A percentile compares a stretch with the other conserved stretches of the same genome.
Conservation (phyloP, 2,329 filamentous ascomycete species). For the Exophiala sp. region DNA sequence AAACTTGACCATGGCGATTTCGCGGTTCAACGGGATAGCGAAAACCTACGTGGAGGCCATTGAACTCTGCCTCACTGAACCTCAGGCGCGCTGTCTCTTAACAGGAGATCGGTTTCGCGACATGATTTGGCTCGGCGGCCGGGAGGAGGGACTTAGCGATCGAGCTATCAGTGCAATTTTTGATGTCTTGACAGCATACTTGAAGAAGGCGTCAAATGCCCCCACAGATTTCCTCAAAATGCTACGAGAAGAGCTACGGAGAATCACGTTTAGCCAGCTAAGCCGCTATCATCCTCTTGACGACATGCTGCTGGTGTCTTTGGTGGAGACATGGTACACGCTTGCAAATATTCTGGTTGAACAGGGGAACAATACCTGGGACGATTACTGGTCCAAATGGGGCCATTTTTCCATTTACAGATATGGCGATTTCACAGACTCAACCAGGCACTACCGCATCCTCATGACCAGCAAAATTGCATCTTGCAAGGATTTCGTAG, state of each 20-base stretch:
- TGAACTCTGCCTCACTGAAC: conserved; percentile 14
- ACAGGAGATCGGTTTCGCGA: conserved; percentile 2
- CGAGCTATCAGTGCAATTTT: conserved; percentile 7
- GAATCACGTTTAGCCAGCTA: conserved; percentile 9
- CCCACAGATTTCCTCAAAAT: not conserved
- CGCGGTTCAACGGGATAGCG: conserved; percentile 9
- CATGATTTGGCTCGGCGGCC: conserved; percentile 5
- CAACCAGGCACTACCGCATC: conserved; percentile 15
- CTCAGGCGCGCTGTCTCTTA: conserved; percentile 13
- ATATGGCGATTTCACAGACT: conserved; percentile 6
- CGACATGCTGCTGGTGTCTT: conserved; percentile 8
- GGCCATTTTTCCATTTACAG: conserved; percentile 9
- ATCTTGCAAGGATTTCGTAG: conserved; percentile 4
- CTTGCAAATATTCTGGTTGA: conserved; percentile 14
- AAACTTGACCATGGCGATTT: conserved; percentile 9
- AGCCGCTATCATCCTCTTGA: conserved; percentile 1
- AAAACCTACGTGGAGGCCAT: conserved; percentile 8
- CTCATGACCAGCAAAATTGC: conserved; percentile 20
- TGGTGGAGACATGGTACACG: conserved; percentile 20
- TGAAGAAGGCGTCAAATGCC: conserved; percentile 9
- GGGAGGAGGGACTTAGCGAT: conserved; percentile 2
- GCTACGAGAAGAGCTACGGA: conserved; percentile 8
- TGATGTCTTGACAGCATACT: conserved; percentile 11
- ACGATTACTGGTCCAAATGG: conserved; percentile 15
- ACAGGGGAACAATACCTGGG: conserved; percentile 9